phyloP scores from a whole-genome alignment of 1,284 basidiomycete genomes.

The Abortiporus biennis region DNA sequence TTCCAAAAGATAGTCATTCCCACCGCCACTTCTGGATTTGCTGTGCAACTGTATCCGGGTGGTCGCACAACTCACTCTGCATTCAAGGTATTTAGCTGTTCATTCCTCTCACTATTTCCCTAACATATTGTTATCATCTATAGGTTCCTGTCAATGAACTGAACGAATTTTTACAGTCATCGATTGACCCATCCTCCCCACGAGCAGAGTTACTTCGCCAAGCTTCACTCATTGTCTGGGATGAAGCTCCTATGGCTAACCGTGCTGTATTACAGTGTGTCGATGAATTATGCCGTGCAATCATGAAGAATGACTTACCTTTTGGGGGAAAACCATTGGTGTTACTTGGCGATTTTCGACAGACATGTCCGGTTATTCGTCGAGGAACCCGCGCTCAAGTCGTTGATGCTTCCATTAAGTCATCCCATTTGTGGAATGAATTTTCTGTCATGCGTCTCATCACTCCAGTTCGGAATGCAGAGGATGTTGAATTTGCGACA shows the following conservation, averaged over 20 bases:
- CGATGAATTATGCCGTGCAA: conserved; percentile 26
- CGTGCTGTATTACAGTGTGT: conserved; percentile 25
- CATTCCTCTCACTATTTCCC: too few species aligned
- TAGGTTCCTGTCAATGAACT: too few species aligned
- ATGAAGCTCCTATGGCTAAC: conserved; percentile 32
- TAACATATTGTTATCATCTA: too few species aligned
- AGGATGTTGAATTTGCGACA: conserved; percentile 27
- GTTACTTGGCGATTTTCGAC: conserved; percentile 38
- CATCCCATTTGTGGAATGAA: conserved; percentile 35
- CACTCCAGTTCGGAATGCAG: conserved; percentile 30
- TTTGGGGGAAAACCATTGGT: conserved; percentile 37
- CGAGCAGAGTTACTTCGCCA: conserved; percentile 21
- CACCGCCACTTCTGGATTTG: conserved; percentile 41
- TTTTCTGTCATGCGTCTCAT: conserved; percentile 25
- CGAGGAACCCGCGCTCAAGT: conserved; percentile 29
- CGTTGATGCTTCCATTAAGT: conserved; percentile 26
- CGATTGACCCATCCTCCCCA: conserved; percentile 9
- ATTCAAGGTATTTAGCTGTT: conserved; percentile 34
- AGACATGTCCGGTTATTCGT: conserved; percentile 33
- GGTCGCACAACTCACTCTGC: conserved; percentile 37
- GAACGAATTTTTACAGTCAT: too few species aligned
- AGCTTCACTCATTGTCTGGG: conserved; percentile 29
- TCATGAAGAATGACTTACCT: conserved; percentile 19
- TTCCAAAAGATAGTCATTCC: conserved; percentile 31
- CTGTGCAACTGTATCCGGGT: conserved; percentile 33